Percentiles rank a stretch among this genome's conserved stretches.
phyloP scores from a whole-genome alignment of 306 rosid species.

The Fragaria vesca region DNA sequence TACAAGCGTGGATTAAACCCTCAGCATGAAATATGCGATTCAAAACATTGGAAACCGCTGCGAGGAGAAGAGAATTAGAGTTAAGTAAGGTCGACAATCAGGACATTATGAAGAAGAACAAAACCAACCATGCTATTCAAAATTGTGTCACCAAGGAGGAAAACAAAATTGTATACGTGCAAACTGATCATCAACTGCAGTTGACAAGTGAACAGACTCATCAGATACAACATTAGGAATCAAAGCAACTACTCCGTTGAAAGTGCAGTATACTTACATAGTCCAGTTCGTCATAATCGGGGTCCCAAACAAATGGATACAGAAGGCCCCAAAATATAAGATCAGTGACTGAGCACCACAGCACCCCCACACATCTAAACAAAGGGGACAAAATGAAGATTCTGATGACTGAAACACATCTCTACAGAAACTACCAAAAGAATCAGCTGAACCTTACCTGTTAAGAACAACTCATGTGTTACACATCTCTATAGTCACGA shows the following conservation, averaged over 20 bases:
- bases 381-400: conserved; percentile 13
- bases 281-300: conserved; percentile 33
- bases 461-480: conserved; percentile 43
- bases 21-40: conserved; percentile 67
- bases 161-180: conserved; percentile 76
- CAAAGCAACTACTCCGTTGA: background rate
- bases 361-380: conserved; percentile 67
- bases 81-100: background rate
- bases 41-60: conserved; percentile 92
- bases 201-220: conserved; percentile 20
- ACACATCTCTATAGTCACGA: conserved; percentile 59
- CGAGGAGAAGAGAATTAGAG: conserved; percentile 20
- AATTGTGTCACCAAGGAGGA: conserved; percentile 73
- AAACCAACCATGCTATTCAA: conserved; percentile 77
- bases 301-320: conserved; percentile 61
- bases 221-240: background rate
- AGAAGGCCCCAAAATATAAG: conserved; percentile 70
- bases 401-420: background rate
- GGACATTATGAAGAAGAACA: background rate
- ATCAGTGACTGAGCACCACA: conserved; percentile 62
- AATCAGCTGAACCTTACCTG: conserved; percentile 57
- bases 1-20: conserved; percentile 72
- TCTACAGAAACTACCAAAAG: background rate
- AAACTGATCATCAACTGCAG: conserved; percentile 60
- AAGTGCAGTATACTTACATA: conserved; percentile 52